phyloP scores from a whole-genome alignment of 1,284 basidiomycete species.

The Ganoderma boninense region DNA sequence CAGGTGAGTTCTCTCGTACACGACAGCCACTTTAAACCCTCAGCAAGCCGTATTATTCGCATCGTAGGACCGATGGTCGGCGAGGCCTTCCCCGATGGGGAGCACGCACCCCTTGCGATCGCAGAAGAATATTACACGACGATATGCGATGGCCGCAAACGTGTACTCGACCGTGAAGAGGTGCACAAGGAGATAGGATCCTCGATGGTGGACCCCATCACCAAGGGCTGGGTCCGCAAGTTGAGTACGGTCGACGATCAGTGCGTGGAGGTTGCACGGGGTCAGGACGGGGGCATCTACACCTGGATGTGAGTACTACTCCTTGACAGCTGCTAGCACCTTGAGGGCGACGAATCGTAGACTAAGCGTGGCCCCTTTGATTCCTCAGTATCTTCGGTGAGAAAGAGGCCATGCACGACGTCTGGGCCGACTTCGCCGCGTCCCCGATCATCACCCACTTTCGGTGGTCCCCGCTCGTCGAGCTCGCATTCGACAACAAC shows the following conservation, averaged over 20 bases:
- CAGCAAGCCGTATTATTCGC: not conserved
- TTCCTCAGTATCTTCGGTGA: constrained; percentile 61
- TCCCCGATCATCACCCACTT: constrained; percentile 63
- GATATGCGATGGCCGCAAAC: constrained; percentile 45
- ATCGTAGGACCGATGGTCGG: constrained; percentile 50
- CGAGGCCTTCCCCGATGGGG: constrained; percentile 42
- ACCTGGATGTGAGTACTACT: constrained; percentile 49
- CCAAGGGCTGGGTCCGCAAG: constrained; percentile 60
- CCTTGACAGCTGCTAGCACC: not conserved
- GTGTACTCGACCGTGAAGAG: constrained; percentile 33
- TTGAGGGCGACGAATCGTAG: not conserved
- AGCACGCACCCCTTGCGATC: constrained; percentile 45
- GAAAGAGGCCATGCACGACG: constrained; percentile 51
- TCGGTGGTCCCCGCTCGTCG: constrained; percentile 68
- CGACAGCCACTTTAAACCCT: not conserved
- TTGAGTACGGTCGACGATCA: constrained; percentile 55
- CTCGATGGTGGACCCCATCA: constrained; percentile 37
- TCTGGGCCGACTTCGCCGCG: constrained; percentile 51
- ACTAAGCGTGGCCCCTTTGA: not conserved
- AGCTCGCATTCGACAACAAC: constrained; percentile 52
- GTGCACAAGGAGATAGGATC: constrained; percentile 25
- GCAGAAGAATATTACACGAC: constrained; percentile 45
- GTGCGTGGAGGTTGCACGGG: constrained; percentile 31
- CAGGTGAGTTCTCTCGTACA: constrained; percentile 42
- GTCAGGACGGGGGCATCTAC: constrained; percentile 48